Evolutionary conservation across 345 rosid species (phyloP), one percentile per base, ranked within the genome.

Genomic region (Bruguiera sexangula): DNA sequence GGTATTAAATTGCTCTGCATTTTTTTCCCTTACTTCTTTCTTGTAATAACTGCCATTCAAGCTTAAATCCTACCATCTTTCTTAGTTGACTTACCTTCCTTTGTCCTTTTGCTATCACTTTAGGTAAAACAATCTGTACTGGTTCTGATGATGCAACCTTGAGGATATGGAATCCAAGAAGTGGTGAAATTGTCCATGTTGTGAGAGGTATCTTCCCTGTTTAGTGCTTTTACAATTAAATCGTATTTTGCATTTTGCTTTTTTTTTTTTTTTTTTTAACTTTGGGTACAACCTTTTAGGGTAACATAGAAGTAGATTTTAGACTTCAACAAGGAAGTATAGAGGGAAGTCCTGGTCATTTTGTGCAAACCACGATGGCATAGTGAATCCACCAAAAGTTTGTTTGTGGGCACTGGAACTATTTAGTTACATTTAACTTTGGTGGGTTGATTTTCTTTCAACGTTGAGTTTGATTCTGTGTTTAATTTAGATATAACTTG

Each of bases 121-220:
- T 27, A 94, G 98, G 98, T 67, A 89, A 92, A 84, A 84, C 84
- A 43, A 83, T 95, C 37, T 95, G 97, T 74, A 92, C 91, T 56
- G 97, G 97, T 67, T 95, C 95, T 43, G 90, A 88, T 78, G 99
- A 95, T 85, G 93, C 90, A 59, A 88, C 93, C 59, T 61, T 92
- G 84, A 87, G 95, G 69, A 78, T 92, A 36, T 92, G 96, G 99
- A 88, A 95, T 71, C 97, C 99, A 10, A 92, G 73, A 76, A 87
- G 85, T 78, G 92, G 89, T 15, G 92, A 88, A 78, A 87, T 69
- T 63, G 79, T 82, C 70, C 96, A 90, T 78, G 86, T 86, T 21
- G 80, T 91, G 43, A 82, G 76, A 89, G 97, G 98, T 76, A 85
- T 70, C 50, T 21, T 8, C 60, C 24, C 18, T 6, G 50, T 8